Evolutionary conservation across 257 asterid species (phyloP).

Genomic region (Fraxinus excelsior): DNA sequence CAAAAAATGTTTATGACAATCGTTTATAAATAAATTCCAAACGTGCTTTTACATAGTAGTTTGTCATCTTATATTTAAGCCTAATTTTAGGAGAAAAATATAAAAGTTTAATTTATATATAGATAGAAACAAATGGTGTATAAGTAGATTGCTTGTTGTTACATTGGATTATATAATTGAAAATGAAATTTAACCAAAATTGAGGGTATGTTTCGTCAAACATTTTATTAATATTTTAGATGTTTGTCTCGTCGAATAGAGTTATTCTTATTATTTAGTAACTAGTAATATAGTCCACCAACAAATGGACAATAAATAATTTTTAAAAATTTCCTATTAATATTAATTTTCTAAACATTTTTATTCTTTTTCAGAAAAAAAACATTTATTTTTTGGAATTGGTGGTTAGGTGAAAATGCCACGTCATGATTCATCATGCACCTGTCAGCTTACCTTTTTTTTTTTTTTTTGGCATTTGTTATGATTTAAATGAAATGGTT

Average conservation of each 20-base stretch:
- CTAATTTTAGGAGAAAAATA: too few species aligned
- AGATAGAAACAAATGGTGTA: too few species aligned
- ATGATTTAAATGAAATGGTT: neutral
- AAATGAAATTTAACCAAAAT: too few species aligned
- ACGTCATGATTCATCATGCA: conserved; percentile 3
- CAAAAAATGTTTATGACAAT: too few species aligned
- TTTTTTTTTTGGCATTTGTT: neutral
- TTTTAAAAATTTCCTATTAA: neutral
- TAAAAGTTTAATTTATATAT: neutral
- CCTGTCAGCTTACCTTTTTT: neutral
- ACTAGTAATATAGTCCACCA: neutral
- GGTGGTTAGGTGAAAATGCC: conserved; percentile 1
- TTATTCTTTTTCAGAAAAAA: neutral
- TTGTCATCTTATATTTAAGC: too few species aligned
- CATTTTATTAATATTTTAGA: too few species aligned
- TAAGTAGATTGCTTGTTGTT: too few species aligned
- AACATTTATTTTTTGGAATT: neutral
- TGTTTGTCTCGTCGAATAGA: too few species aligned
- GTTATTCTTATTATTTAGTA: too few species aligned
- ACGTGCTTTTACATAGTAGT: too few species aligned
- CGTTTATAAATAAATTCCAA: too few species aligned
- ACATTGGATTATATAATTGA: too few species aligned
- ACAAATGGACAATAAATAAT: neutral
- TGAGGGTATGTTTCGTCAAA: neutral
- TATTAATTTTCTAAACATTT: neutral